Conservation (phyloP, 75 land plant species). For the Sequoia sempervirens region DNA sequence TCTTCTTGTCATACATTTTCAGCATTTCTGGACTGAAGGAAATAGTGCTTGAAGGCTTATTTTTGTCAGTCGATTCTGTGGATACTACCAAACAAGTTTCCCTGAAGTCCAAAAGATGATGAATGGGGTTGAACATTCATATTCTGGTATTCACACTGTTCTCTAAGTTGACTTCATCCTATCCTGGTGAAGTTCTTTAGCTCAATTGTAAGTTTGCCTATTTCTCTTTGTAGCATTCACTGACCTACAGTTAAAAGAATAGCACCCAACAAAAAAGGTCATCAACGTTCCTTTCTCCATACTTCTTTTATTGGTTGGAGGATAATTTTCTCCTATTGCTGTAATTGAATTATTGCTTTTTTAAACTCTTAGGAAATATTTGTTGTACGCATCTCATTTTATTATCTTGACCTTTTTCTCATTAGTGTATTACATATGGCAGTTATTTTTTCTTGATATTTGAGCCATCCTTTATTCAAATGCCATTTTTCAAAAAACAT, state of each 20-base stretch:
- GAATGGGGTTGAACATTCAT: neutral
- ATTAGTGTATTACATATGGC: neutral
- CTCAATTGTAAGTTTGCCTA: neutral
- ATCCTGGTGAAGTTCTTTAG: neutral
- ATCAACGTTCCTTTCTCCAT: neutral
- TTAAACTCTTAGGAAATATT: neutral
- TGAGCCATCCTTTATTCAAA: neutral
- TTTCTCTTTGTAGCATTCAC: neutral
- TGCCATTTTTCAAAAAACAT: neutral
- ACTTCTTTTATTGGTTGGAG: neutral
- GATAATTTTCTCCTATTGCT: no score
- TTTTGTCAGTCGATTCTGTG: neutral
- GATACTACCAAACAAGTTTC: neutral
- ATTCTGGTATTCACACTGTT: neutral
- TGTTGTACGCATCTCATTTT: neutral
- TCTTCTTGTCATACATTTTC: neutral
- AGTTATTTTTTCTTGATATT: neutral
- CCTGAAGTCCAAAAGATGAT: neutral
- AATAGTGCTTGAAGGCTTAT: neutral
- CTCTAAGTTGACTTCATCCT: neutral
- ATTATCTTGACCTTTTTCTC: neutral
- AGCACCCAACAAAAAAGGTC: neutral
- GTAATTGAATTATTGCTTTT: neutral
- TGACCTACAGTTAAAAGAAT: neutral
- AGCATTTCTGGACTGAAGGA: neutral